Evolutionary conservation across 163 green algal genomes (phyloP), one percentile per base, ranked within the genome.

Genomic region (Chlorella variabilis): DNA sequence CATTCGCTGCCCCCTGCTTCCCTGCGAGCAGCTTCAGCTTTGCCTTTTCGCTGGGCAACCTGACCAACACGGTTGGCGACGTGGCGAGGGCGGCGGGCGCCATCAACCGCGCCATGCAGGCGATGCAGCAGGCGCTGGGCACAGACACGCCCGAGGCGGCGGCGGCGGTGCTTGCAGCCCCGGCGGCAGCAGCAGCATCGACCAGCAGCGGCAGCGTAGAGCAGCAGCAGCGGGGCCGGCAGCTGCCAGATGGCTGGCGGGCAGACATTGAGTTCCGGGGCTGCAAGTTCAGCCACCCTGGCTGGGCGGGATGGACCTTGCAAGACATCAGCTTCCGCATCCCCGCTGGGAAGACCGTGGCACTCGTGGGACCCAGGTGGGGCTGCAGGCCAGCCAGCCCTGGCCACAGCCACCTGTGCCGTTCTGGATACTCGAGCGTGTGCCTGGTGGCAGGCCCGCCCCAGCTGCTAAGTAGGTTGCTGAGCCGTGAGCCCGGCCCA

Each of bases 341-440:
- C 9, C 81, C 73, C n/a, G 61, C 75, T 6, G 69, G 81, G 21
- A 69, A 77, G 42, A 89, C 78, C 8, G 82, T 90, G 29, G 86
- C 86, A 29, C 80, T 90, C 34, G 86, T 91, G 31, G 86, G 85
- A 4, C 76, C 84, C 31, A 77, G 77, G 77, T 77, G 65, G 34
- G 83, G 84, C n/a, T 38, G 58, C 51, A 29, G 33, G 68, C 8
- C 59, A 42, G 6, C 45, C 96, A 20, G 93, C 95, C 25, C 25
- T n/a, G 23, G 11, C 2, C 8, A 39, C 17, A 20, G 41, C 2
- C 3, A 54, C 45, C 45, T 54, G 45, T 54, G 45, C 45, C 45
- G 11, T 15, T 11, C 45, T 54, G 45, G n/a, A n/a, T n/a, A n/a
- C n/a, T n/a, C n/a, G n/a, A n/a, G n/a, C n/a, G n/a, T n/a, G n/a